These are phyloP conservation scores for Taphrina communis DNA, from an alignment of 1,139 yeast species.

Conservation along the genomic window DNA sequence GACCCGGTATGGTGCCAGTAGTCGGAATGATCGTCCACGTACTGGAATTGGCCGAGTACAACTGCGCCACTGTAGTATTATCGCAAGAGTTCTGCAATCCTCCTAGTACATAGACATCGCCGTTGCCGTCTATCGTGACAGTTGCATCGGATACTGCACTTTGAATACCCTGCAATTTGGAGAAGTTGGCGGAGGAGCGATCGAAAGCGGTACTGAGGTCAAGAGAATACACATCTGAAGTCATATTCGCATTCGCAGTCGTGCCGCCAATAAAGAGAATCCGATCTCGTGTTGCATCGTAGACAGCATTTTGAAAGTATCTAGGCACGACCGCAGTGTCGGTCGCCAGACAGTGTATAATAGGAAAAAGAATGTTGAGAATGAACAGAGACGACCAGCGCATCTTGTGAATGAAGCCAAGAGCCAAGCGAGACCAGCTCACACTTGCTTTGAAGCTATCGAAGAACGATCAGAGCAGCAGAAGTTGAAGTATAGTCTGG, in stretches of 20 bases:
- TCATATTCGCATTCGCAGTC: constrained; percentile 27
- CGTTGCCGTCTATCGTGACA: background rate
- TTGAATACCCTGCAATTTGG: background rate
- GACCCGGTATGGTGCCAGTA: constrained; percentile 23
- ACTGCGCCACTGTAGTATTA: constrained; percentile 1
- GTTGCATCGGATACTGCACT: constrained; percentile 27
- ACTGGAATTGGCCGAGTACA: background rate
- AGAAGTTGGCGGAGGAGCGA: constrained; percentile 16
- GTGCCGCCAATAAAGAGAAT: constrained; percentile 29
- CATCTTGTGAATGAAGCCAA: background rate
- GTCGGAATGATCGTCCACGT: constrained; percentile 4
- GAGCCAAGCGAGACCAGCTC: constrained; percentile 21
- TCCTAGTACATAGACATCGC: constrained; percentile 23
- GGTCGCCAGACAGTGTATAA: background rate
- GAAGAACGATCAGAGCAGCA: too few species aligned
- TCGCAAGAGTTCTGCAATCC: constrained; percentile 18
- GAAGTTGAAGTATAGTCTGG: background rate
- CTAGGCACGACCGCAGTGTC: constrained; percentile 1
- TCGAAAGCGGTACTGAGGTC: constrained; percentile 24
- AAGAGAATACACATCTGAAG: constrained; percentile 30
- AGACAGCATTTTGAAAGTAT: constrained; percentile 16
- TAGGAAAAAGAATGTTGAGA: constrained; percentile 9
- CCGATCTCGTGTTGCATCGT: constrained; percentile 24
- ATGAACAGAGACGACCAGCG: constrained; percentile 13
- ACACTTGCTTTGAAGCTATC: background rate